Conservation (phyloP, 768 basidiomycete genomes). For the Gelatoporia subvermispora region DNA sequence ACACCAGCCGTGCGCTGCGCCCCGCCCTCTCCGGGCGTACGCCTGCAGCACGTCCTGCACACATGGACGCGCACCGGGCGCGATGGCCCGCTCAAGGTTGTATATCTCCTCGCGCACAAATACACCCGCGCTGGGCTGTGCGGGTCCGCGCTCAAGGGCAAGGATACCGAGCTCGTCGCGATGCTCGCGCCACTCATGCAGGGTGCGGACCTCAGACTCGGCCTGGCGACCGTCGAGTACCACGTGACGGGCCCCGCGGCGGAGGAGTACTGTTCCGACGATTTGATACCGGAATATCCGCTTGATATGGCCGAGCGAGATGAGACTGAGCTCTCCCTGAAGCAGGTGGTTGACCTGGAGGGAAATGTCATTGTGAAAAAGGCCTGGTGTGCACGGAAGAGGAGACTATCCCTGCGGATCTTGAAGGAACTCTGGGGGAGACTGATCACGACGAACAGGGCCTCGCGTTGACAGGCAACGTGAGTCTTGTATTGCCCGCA, state of each 20-base stretch:
- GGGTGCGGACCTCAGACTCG: conserved; percentile 30
- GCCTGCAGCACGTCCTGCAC: conserved; percentile 29
- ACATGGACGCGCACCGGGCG: conserved; percentile 28
- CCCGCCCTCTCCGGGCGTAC: conserved; percentile 22
- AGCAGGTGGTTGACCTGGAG: conserved; percentile 17
- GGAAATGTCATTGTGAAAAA: conserved; percentile 5
- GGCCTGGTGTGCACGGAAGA: conserved; percentile 4
- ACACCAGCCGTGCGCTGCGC: conserved; percentile 23
- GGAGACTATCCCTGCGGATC: conserved; percentile 15
- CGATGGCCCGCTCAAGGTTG: conserved; percentile 18
- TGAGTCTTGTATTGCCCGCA: conserved; percentile 7
- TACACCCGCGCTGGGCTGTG: conserved; percentile 26
- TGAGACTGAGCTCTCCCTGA: conserved; percentile 6
- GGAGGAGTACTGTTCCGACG: not conserved
- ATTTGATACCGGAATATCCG: too few relatives aligned
- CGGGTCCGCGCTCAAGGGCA: conserved; percentile 32
- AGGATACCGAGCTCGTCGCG: conserved; percentile 31
- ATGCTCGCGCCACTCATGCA: conserved; percentile 29
- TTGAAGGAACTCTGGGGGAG: conserved; percentile 9
- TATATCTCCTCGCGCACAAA: conserved; percentile 32
- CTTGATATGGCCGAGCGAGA: conserved; percentile 12
- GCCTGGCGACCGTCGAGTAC: conserved; percentile 32
- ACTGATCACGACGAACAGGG: conserved; percentile 18
- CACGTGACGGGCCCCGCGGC: conserved; percentile 15
- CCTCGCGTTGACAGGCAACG: conserved; percentile 25